Base-by-base conservation (phyloP, 1,284 basidiomycete genomes). In the Tilletia horrida region DNA sequence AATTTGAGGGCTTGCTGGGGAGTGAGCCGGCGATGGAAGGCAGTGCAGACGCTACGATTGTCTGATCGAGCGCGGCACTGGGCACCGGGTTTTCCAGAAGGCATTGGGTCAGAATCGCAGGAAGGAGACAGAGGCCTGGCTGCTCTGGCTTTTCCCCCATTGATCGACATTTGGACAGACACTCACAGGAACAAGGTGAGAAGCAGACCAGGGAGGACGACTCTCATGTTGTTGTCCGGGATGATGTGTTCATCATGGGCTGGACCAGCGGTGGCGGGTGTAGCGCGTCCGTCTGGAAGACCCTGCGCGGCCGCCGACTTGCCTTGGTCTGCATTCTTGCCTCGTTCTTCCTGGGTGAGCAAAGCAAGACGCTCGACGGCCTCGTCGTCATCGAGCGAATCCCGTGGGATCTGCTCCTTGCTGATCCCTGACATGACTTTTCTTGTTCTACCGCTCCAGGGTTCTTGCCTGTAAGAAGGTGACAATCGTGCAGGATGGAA, bases 1-100 rank as follows among this genome's bases (percentile, higher is more conserved):
- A 83, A 48, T 69, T 65, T 1, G 66, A 65, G 1, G 76, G 63
- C 23, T 65, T 55, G 13, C 68, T 71, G 31, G 73, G 57, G 0
- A 80, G 64, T 14, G 71, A 65, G 42, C 69, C 70, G 14, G 71
- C 69, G 64, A 80, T 79, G 29, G 73, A 77, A 0, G 83, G 83
- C 2, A 83, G 71, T 3, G 81, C 81, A 0, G 80, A 83, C 2
- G 74, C 69, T 0, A 83, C 80, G 27, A 80, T 81, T 23, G 82
- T 80, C 43, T 75, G 76, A 57, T 83, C 82, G 7, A 83, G 67
- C 0, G 82, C 82, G 2, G 76, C 73, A 2, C 62, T 67, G 64
- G 18, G 11, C 7, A 27, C 11, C n/a, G 18, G 7, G 18, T n/a
- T 9, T 16, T n/a, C 47, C 1, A 9, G 25, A 23, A 48, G 47